A percentile compares a stretch with the other conserved stretches of the same genome.
phyloP scores from a whole-genome alignment of 768 basidiomycete genomes.

The Asterophora lycoperdoides region DNA sequence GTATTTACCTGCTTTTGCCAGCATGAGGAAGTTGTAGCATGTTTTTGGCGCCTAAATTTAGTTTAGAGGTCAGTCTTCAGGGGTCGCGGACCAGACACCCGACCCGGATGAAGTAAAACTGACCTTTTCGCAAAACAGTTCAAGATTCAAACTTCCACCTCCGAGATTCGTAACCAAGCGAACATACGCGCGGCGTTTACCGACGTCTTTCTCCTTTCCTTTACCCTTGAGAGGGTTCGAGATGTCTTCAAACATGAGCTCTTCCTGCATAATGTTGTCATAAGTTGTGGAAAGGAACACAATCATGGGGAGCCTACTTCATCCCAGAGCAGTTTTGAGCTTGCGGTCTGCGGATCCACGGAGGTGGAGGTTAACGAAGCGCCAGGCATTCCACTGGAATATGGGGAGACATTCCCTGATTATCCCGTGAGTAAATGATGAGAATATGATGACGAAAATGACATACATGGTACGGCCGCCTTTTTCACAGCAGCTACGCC shows the following conservation, averaged over 20 bases:
- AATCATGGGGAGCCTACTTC: conserved; percentile 47
- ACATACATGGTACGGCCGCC: conserved; percentile 63
- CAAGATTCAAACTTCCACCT: conserved; percentile 76
- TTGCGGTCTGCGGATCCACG: conserved; percentile 64
- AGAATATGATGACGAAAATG: background rate
- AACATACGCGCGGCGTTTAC: conserved; percentile 89
- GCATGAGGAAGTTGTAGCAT: conserved; percentile 96
- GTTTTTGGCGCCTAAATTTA: conserved; percentile 86
- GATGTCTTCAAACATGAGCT: conserved; percentile 96
- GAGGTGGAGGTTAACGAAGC: conserved; percentile 94
- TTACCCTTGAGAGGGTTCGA: conserved; percentile 75
- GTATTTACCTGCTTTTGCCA: conserved; percentile 88
- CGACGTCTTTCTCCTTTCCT: conserved; percentile 90
- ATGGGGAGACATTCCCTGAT: conserved; percentile 87
- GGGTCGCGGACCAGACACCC: background rate
- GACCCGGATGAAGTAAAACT: too few species aligned
- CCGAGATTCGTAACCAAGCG: conserved; percentile 93
- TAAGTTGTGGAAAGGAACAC: background rate
- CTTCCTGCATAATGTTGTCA: conserved; percentile 53
- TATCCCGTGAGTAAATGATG: background rate
- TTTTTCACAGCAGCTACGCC: conserved; percentile 46
- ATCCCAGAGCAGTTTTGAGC: conserved; percentile 89
- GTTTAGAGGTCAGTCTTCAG: background rate
- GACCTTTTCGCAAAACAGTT: conserved; percentile 87
- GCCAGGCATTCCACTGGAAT: conserved; percentile 84